Conservation (phyloP, 2,329 filamentous ascomycete species). For the Phoma herbarum region DNA sequence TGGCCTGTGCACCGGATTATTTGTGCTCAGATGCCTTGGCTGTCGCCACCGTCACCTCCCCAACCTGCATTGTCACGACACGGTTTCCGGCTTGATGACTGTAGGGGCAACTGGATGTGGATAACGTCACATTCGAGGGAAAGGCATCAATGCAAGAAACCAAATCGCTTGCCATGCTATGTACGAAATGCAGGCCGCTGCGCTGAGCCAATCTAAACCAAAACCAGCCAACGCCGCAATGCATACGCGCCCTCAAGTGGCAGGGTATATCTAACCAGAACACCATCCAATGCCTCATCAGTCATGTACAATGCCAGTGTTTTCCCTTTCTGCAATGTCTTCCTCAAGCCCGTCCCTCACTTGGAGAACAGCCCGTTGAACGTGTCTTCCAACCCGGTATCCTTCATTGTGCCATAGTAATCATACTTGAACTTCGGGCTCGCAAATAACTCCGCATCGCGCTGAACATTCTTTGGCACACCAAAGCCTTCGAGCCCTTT, state of each 20-base stretch:
- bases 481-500: constrained; percentile 34
- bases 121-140: neutral
- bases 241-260: neutral
- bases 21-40: no score
- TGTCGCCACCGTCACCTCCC: no score
- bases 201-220: neutral
- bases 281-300: neutral
- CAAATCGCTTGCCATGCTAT: neutral
- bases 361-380: constrained; percentile 47
- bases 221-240: neutral
- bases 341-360: constrained; percentile 12
- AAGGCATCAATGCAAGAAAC: neutral
- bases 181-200: neutral
- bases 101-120: no score
- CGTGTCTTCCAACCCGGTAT: constrained; percentile 45
- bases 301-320: neutral
- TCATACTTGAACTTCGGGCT: constrained; percentile 48
- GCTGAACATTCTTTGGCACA: constrained; percentile 40
- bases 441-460: constrained; percentile 42
- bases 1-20: no score
- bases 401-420: constrained; percentile 40
- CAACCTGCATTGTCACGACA: no score
- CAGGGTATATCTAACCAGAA: neutral
- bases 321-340: neutral
- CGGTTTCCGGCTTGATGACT: no score